Conservation (phyloP, 805 yeast species). For the Metschnikowia aberdeeniae region DNA sequence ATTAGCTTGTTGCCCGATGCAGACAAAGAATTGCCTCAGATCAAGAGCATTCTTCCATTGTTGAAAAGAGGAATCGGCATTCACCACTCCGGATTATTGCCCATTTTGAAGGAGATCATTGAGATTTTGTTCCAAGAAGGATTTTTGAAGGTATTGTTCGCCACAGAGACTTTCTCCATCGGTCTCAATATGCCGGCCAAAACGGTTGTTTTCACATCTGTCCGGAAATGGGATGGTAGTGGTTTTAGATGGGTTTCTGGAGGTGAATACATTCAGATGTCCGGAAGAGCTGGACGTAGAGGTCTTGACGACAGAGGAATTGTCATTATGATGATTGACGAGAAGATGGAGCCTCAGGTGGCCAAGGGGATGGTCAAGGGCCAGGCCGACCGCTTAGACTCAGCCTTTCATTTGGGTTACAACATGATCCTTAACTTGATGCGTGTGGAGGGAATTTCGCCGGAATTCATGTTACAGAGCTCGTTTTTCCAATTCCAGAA, state of each 20-base stretch:
- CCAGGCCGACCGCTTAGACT: conserved; percentile 94
- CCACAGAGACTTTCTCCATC: conserved; percentile 97
- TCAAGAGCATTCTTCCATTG: conserved; percentile 83
- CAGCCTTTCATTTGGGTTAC: conserved; percentile 96
- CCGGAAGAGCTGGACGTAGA: conserved; percentile 99
- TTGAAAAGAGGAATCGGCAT: conserved; percentile 95
- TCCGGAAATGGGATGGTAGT: conserved; percentile 96
- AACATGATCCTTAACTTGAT: conserved; percentile 93
- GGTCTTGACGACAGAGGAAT: conserved; percentile 99
- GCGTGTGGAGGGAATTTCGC: conserved; percentile 97
- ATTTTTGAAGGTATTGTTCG: conserved; percentile 86
- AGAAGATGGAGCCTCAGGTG: conserved; percentile 98
- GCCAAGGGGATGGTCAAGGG: conserved; percentile 99
- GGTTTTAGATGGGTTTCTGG: conserved; percentile 99
- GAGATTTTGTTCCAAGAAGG: conserved; percentile 98
- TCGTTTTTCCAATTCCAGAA: conserved; percentile 96
- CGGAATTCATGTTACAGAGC: conserved; percentile 92
- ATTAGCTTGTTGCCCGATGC: conserved; percentile 81
- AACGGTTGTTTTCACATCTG: conserved; percentile 96
- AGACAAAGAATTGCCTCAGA: conserved; percentile 92
- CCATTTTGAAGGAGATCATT: conserved; percentile 89
- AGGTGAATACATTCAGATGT: conserved; percentile 99
- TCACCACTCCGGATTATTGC: conserved; percentile 94
- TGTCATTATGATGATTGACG: conserved; percentile 99
- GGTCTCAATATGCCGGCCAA: conserved; percentile 99